Evolutionary conservation across 305 asterid genomes (phyloP).

Genomic region (Andrographis paniculata): DNA sequence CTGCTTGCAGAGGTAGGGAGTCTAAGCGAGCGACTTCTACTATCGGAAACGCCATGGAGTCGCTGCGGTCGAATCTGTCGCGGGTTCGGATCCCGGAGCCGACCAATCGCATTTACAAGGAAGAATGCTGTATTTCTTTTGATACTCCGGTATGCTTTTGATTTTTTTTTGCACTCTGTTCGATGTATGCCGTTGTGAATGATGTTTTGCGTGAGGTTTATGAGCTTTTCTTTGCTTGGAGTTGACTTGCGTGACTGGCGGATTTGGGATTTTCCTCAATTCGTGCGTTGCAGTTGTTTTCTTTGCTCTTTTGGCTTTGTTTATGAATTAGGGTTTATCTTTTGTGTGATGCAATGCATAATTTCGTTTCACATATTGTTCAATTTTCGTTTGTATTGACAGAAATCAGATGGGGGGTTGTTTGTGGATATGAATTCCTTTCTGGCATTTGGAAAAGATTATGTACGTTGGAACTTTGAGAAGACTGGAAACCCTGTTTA

Average conservation of each 20-base stretch:
- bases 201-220: neutral
- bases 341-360: conserved; percentile 2
- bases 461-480: conserved; percentile 83
- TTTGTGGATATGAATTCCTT: conserved; percentile 85
- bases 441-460: conserved; percentile 94
- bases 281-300: neutral
- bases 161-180: conserved; percentile 4
- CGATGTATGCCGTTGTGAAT: neutral
- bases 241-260: neutral
- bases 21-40: neutral
- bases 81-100: conserved; percentile 97
- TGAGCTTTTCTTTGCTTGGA: conserved; percentile 2
- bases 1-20: conserved; percentile 10
- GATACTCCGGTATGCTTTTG: conserved; percentile 68
- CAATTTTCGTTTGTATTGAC: conserved; percentile 16
- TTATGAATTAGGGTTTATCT: conserved; percentile 12
- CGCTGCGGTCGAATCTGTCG: conserved; percentile 76
- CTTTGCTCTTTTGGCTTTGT: neutral
- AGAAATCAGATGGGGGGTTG: conserved; percentile 89
- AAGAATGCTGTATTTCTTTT: conserved; percentile 89
- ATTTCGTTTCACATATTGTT: neutral
- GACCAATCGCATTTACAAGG: conserved; percentile 88
- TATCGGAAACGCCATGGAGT: conserved; percentile 43
- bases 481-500: conserved; percentile 87
- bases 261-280: too few species aligned